phyloP scores from a whole-genome alignment of 352 stramenopile genomes.

The Thalassiosira hispida region DNA sequence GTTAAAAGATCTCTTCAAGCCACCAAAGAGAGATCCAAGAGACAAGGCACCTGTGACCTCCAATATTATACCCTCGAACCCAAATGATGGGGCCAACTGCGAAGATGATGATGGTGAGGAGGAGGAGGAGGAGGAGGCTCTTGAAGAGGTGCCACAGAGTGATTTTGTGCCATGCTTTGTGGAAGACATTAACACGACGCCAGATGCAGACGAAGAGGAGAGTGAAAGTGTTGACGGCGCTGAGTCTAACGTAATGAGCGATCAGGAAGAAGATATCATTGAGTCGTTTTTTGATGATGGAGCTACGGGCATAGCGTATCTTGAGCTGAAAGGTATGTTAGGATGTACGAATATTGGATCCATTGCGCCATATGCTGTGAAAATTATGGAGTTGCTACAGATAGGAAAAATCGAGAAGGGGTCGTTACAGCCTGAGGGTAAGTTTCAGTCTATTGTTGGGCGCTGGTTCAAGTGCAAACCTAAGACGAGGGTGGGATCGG shows the following conservation, averaged over 20 bases:
- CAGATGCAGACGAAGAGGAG: background rate
- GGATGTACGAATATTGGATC: background rate
- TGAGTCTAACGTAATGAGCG: background rate
- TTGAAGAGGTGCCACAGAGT: background rate
- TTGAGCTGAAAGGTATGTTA: background rate
- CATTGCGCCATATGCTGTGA: background rate
- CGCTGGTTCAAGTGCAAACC: slow-evolving; percentile 17
- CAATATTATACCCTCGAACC: background rate
- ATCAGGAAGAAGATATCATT: background rate
- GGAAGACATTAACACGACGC: background rate
- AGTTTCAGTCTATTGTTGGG: background rate
- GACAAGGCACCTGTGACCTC: background rate
- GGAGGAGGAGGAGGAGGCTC: background rate
- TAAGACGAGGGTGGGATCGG: slow-evolving; percentile 3
- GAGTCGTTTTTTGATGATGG: background rate
- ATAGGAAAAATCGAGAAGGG: slow-evolving; percentile 17
- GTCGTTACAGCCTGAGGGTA: background rate
- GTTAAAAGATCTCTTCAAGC: slow-evolving; percentile 15
- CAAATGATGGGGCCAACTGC: background rate
- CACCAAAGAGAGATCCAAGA: slow-evolving; percentile 8
- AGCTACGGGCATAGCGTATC: background rate
- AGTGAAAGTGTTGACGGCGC: background rate
- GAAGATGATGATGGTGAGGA: slow-evolving; percentile 9
- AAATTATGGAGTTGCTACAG: slow-evolving; percentile 13
- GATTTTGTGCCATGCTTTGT: background rate